Evolutionary conservation across 1,284 basidiomycete genomes (phyloP), one percentile per base, ranked within the genome.

Genomic region (Puccinia polysora): DNA sequence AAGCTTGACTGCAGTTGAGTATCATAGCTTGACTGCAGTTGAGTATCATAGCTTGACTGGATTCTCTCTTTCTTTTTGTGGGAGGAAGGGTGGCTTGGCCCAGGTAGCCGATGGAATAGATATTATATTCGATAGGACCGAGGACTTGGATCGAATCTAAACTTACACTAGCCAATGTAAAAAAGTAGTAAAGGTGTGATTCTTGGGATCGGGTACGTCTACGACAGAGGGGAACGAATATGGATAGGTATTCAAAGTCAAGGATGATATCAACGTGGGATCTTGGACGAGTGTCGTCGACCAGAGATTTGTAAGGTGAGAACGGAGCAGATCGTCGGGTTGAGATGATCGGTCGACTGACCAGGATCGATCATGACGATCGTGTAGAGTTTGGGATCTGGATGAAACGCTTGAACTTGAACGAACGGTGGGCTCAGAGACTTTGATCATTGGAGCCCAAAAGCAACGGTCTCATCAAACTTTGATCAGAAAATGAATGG

Each of bases 301-400:
- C 25, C 23, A 58, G 18, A 28, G 23, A 14, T 43, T 30, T 10
- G 55, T 20, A 36, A 58, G 25, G 40, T 7, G 23, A 2, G 40
- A 58, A 36, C 23, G 55, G 25, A 20, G 32, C 8, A 7, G 50
- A 8, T 4, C 12, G n/a, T n/a, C n/a, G n/a, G n/a, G n/a, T n/a
- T n/a, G n/a, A n/a, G n/a, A n/a, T n/a, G n/a, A n/a, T n/a, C n/a
- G n/a, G n/a, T 58, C 55, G 70, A 74, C 80, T 65, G 73, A 88
- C 88, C 89, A 68, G 89, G 87, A 80, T 97, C 93, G 58, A 97
- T 82, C 79, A 97, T 86, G 36, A 95, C 80, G 74, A 97, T 81
- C 0, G 94, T 96, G 80, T 96, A 97, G n/a, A 88, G 81, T 59
- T 88, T 85, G 15, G 85, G 84, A 65, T 95, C 90, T 0, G 85